Base-by-base conservation (phyloP, 2,329 filamentous ascomycete species). In the Ampelomyces quisqualis region DNA sequence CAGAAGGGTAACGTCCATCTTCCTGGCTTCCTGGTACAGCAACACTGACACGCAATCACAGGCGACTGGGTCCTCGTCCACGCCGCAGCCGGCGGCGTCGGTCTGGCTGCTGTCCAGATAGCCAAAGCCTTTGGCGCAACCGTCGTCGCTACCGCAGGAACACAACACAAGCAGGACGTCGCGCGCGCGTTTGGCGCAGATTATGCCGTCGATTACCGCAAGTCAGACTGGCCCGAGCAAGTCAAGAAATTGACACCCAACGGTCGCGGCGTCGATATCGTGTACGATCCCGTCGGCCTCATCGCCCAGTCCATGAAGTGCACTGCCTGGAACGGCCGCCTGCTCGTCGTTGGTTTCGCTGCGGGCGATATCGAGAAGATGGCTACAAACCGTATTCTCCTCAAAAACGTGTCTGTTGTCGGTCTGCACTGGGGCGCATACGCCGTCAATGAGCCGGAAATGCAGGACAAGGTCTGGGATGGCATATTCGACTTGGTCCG, bases 351-450 rank as follows among this genome's bases (percentile, higher is more conserved):
- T 53, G 91, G 91, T 0, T 97, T 96, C 64, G 90, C 90, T 0
- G 87, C 84, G 0, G 88, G 88, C 0, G 77, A 75, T 35, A 95
- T 96, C 54, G 91, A 97, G 71, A 94, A 93, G 72, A 81, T 97
- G 28, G 86, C 90, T 9, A 82, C 94, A 74, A 97, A 97, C 69
- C 85, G 91, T 68, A 88, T 96, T 18, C 70, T 96, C 48, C 72
- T 97, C 55, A 97, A 96, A 78, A 96, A 96, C 67, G 91, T 96
- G 50, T 85, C 82, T 49, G 74, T 97, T 9, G 86, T 96, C 1
- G 91, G 91, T 1, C 73, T 96, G 59, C 88, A 95, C 71, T 97
- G 91, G 91, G 91, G 91, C 9, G 82, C 84, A 43, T 96, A 96
- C 70, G 74, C 83, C 1, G 76, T 76, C 30, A 80, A 86, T 53